Evolutionary conservation across 371 early-diverging fungal species (phyloP).

Genomic region (Gilbertella persicaria): DNA sequence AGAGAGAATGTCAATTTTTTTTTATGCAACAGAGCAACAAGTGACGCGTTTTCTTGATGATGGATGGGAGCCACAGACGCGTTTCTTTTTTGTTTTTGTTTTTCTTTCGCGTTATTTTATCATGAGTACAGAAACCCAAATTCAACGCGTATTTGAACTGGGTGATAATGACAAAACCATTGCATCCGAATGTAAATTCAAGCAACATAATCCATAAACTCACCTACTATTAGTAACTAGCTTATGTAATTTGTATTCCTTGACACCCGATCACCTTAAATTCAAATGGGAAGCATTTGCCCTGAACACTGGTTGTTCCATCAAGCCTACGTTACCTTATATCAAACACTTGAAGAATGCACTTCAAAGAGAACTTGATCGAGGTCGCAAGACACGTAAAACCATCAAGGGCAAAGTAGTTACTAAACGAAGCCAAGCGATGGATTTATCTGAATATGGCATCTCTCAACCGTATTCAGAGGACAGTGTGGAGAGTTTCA

Average conservation of each 20-base stretch:
- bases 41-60: background rate
- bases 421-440: conserved; percentile 7
- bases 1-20: background rate
- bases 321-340: conserved; percentile 32
- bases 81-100: background rate
- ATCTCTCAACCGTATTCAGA: conserved; percentile 5
- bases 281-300: conserved; percentile 56
- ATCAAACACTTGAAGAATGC: conserved; percentile 26
- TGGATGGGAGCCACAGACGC: too few relatives aligned
- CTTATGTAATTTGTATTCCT: conserved; percentile 36
- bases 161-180: background rate
- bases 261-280: conserved; percentile 36
- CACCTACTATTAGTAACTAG: conserved; percentile 5
- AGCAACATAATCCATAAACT: too few relatives aligned
- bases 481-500: conserved; percentile 7
- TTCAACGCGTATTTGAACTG: background rate
- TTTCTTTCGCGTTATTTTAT: background rate
- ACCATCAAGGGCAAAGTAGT: conserved; percentile 7
- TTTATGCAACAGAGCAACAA: conserved; percentile 1
- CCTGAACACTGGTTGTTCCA: conserved; percentile 21
- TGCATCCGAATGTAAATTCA: conserved; percentile 12
- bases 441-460: conserved; percentile 26
- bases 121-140: background rate
- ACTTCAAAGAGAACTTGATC: conserved; percentile 40
- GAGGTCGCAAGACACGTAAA: conserved; percentile 19